Evolutionary conservation across 192 early-diverging fungal species (phyloP).

Genomic region (Entomortierella parvispora): DNA sequence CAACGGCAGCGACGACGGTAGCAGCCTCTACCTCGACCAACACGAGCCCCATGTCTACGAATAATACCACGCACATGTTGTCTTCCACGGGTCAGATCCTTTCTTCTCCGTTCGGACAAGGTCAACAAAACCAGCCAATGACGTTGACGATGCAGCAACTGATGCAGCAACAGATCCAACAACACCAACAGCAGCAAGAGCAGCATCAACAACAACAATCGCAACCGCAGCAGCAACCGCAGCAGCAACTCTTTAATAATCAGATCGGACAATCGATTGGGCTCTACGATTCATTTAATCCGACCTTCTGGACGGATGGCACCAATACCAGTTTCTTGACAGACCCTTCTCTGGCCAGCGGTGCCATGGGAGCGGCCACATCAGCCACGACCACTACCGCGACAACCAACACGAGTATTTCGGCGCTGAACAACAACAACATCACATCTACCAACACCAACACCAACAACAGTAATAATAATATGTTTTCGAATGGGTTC

Average conservation of each 20-base stretch:
- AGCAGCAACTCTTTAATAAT: conserved; percentile 29
- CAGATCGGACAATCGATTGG: conserved; percentile 43
- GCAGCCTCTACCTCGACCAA: too few species aligned
- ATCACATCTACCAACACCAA: background rate
- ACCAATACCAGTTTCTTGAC: conserved; percentile 21
- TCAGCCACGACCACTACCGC: conserved; percentile 3
- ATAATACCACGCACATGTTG: conserved; percentile 1
- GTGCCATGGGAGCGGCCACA: background rate
- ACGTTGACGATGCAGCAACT: conserved; percentile 21
- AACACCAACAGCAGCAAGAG: conserved; percentile 6
- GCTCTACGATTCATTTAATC: conserved; percentile 39
- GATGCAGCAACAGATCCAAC: conserved; percentile 4
- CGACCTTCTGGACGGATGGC: conserved; percentile 32
- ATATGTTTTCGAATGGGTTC: conserved; percentile 14
- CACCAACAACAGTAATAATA: conserved; percentile 4
- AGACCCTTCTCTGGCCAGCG: too few species aligned
- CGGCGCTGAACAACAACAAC: conserved; percentile 8
- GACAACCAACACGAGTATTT: conserved; percentile 1
- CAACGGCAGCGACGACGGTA: background rate
- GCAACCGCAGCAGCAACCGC: conserved; percentile 22
- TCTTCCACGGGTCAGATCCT: conserved; percentile 11
- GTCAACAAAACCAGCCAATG: conserved; percentile 12
- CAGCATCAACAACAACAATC: conserved; percentile 24
- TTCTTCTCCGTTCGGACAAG: conserved; percentile 16
- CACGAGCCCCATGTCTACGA: background rate